Conservation (phyloP, 2,329 filamentous ascomycete genomes). For the Trichoderma atrobrunneum region DNA sequence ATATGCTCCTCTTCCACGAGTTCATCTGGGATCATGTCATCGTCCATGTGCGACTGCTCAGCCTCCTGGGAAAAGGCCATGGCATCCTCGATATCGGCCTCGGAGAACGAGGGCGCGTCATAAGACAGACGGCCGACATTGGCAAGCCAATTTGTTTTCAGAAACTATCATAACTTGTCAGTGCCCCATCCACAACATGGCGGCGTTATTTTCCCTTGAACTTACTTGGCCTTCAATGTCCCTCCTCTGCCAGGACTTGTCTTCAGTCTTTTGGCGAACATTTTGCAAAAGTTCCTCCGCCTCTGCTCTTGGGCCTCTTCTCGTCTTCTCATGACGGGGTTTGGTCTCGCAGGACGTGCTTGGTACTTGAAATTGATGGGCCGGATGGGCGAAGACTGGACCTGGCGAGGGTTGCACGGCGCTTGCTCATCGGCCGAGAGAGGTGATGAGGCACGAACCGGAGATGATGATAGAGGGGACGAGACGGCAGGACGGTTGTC, state of each 20-base stretch:
- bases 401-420: conserved; percentile 39
- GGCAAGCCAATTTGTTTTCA: conserved; percentile 37
- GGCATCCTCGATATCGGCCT: conserved; percentile 53
- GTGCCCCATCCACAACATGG: background rate
- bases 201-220: background rate
- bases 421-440: conserved; percentile 44
- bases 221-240: conserved; percentile 58
- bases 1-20: conserved; percentile 54
- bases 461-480: conserved; percentile 60
- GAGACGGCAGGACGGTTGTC: conserved; percentile 47
- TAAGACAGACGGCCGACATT: conserved; percentile 33
- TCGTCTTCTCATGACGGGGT: conserved; percentile 58
- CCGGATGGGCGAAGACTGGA: conserved; percentile 45
- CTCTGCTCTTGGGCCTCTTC: conserved; percentile 63
- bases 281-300: conserved; percentile 67
- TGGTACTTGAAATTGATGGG: conserved; percentile 49
- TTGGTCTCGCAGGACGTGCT: conserved; percentile 56
- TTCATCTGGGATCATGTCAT: conserved; percentile 54
- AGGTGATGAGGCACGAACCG: conserved; percentile 51
- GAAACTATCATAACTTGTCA: conserved; percentile 28
- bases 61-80: conserved; percentile 36
- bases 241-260: conserved; percentile 57
- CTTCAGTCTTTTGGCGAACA: conserved; percentile 59
- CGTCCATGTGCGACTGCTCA: conserved; percentile 29
- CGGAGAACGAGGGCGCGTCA: conserved; percentile 42